Percentiles rank a stretch among this genome's conserved stretches.
These are phyloP conservation scores for Thelephora aurantiotincta DNA, from an alignment of 768 basidiomycete genomes.

Conservation along the genomic window DNA sequence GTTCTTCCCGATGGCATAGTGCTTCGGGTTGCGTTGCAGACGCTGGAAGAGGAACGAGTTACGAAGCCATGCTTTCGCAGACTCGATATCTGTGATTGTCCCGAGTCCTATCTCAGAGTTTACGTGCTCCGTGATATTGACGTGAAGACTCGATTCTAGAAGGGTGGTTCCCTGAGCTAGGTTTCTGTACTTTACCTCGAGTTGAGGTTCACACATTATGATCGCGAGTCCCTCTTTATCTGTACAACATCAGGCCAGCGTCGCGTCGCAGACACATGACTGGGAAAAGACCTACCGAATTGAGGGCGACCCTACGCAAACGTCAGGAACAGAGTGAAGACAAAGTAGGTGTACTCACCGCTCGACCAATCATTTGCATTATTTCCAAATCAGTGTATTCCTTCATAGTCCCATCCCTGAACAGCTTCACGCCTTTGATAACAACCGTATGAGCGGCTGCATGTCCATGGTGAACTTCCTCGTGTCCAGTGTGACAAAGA, in stretches of 20 bases:
- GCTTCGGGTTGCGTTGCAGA: constrained; percentile 67
- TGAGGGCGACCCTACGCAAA: constrained; percentile 73
- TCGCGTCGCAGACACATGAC: background rate
- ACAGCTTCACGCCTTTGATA: constrained; percentile 81
- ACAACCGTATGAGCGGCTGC: constrained; percentile 86
- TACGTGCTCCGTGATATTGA: constrained; percentile 76
- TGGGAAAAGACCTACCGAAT: constrained; percentile 39
- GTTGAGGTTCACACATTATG: constrained; percentile 64
- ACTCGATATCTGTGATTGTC: constrained; percentile 56
- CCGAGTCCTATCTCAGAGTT: constrained; percentile 87
- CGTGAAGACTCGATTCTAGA: constrained; percentile 78
- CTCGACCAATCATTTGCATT: constrained; percentile 93
- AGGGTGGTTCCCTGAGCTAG: constrained; percentile 59
- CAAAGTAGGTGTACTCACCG: constrained; percentile 31
- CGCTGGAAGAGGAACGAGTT: constrained; percentile 81
- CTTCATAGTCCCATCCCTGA: constrained; percentile 47
- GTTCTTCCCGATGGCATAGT: constrained; percentile 54
- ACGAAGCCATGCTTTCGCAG: constrained; percentile 73
- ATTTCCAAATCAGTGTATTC: constrained; percentile 92
- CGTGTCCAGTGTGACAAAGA: background rate
- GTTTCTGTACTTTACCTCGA: constrained; percentile 57
- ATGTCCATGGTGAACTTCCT: background rate
- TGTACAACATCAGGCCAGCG: constrained; percentile 13
- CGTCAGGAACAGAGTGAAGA: background rate
- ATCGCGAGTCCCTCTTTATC: constrained; percentile 77